Base-by-base conservation (phyloP, 768 basidiomycete genomes). In the Lanmaoa pseudosensibilis region DNA sequence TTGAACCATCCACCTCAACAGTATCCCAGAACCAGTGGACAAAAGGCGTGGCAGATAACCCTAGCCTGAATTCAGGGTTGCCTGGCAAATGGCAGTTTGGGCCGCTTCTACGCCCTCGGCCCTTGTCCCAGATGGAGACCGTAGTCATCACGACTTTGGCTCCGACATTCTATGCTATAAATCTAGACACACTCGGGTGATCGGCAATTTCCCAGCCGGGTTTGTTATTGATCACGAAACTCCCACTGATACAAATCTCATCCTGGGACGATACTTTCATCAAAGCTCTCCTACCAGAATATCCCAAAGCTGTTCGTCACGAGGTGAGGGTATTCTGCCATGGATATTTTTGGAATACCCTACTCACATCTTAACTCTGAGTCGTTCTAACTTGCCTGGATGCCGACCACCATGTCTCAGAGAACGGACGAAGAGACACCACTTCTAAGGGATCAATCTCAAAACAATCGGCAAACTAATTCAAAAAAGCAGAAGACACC, bases 341-440 rank as follows among this genome's bases (percentile, higher is more conserved):
- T 13, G 12, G 7, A 18, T n/a, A 13, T 15, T 46, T 40, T 23
- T 1, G 33, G 11, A 25, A 21, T 6, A 32, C 3, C 12, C 6
- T 5, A 9, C 48, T 60, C 37, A 51, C n/a, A 4, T n/a, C 13
- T 49, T 10, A 25, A 43, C 33, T n/a, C n/a, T n/a, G n/a, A 51
- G n/a, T 15, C 16, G 4, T 52, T 10, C 25, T n/a, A 2, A n/a
- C 25, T 30, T n/a, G 6, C 18, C 39, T 10, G 21, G 36, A 19
- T 6, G 34, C 12, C 18, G 19, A 40, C 34, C 13, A 30, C 32
- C 19, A 57, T 66, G 62, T 9, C 55, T 38, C 52, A 50, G 33
- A 59, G 46, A 50, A 45, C 64, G 45, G 83, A 85, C 69, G 86
- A 88, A 69, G 84, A 85, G 69, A 83, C 84, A 1, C 84, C 85